Evolutionary conservation across 768 basidiomycete species (phyloP).

Genomic region (Mycena belliarum): DNA sequence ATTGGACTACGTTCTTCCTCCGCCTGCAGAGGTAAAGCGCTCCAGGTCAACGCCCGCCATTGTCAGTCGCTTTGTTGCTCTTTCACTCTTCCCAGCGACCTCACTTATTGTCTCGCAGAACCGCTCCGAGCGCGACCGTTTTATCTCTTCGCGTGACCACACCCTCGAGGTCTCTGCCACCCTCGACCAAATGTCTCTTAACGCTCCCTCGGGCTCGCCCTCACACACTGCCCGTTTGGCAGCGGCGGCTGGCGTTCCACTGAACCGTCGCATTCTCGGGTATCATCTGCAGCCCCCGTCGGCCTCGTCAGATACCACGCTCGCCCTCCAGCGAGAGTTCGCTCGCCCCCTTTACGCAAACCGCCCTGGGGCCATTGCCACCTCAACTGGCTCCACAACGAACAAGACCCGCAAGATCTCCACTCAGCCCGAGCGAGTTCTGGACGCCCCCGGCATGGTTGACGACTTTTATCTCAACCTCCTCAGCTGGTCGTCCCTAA

Average conservation of each 20-base stretch:
- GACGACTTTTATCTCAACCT: constrained; percentile 99
- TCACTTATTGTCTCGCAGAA: constrained; percentile 31
- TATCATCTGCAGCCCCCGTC: constrained; percentile 87
- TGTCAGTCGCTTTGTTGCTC: constrained; percentile 32
- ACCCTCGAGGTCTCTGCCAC: constrained; percentile 60
- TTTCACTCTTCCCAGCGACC: constrained; percentile 3
- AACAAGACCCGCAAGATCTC: constrained; percentile 82
- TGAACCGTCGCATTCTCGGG: constrained; percentile 81
- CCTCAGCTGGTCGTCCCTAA: constrained; percentile 83
- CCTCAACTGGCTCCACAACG: constrained; percentile 62
- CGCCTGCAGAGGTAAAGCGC: constrained; percentile 59
- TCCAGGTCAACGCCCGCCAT: constrained; percentile 74
- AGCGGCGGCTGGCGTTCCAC: constrained; percentile 71
- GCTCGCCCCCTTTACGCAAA: constrained; percentile 74
- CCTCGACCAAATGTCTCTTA: constrained; percentile 62
- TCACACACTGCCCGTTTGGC: constrained; percentile 79
- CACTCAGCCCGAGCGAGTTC: constrained; percentile 86
- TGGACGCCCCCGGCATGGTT: constrained; percentile 90
- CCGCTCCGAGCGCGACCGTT: constrained; percentile 55
- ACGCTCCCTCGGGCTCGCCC: constrained; percentile 62
- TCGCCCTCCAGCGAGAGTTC: constrained; percentile 75
- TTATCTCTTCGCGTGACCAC: constrained; percentile 62
- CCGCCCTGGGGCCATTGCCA: constrained; percentile 60
- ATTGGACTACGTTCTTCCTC: constrained; percentile 68
- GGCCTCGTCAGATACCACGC: constrained; percentile 72